Percentiles rank a stretch among this genome's conserved stretches.
phyloP scores from a whole-genome alignment of 1,284 basidiomycete genomes.

The Cutaneotrichosporon curvatum region DNA sequence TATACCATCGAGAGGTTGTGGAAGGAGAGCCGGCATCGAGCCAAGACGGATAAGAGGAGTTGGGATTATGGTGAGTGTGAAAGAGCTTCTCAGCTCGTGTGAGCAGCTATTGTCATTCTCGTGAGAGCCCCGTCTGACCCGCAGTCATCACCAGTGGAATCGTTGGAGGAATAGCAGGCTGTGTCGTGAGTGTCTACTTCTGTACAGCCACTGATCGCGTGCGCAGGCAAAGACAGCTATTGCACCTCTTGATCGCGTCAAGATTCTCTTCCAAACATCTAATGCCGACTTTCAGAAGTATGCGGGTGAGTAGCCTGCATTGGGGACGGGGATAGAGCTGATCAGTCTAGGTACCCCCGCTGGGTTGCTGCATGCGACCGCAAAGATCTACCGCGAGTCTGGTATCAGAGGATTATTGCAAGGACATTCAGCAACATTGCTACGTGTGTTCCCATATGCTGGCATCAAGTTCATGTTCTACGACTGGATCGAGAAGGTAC shows the following conservation, averaged over 20 bases:
- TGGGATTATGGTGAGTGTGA: constrained; percentile 58
- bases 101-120: no score
- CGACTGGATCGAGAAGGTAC: constrained; percentile 71
- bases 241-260: constrained; percentile 94
- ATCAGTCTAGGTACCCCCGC: constrained; percentile 31
- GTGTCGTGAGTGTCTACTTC: constrained; percentile 61
- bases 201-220: not conserved
- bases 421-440: constrained; percentile 84
- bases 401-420: constrained; percentile 82
- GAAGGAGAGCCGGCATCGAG: constrained; percentile 50
- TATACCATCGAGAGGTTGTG: constrained; percentile 18
- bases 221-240: constrained; percentile 88
- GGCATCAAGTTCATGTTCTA: constrained; percentile 98
- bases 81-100: no score
- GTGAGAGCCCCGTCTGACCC: not conserved
- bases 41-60: constrained; percentile 58
- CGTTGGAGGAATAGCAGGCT: constrained; percentile 88
- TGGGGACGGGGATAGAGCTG: not conserved
- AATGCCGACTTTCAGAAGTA: constrained; percentile 93
- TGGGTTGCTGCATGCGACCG: constrained; percentile 71
- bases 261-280: constrained; percentile 97
- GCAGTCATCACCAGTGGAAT: constrained; percentile 54
- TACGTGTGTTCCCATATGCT: constrained; percentile 82
- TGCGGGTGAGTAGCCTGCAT: constrained; percentile 69
- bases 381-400: constrained; percentile 63